These are phyloP conservation scores for Fusarium solani-melongenae DNA, from an alignment of 2,329 filamentous ascomycete genomes.

Conservation along the genomic window DNA sequence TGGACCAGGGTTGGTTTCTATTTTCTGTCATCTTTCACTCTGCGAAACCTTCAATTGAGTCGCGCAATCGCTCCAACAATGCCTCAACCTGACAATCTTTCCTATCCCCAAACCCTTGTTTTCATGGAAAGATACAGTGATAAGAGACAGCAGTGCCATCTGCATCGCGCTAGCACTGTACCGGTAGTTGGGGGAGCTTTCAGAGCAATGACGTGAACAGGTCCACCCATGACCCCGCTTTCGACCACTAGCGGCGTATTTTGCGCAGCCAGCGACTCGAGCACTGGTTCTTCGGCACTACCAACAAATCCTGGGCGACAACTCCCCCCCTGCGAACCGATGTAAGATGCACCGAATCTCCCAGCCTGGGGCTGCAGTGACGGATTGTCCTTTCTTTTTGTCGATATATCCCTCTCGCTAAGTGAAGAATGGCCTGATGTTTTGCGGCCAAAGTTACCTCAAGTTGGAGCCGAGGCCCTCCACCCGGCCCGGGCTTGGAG, in stretches of 20 bases:
- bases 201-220: conserved; percentile 24
- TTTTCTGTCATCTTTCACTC: neutral
- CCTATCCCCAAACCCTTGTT: neutral
- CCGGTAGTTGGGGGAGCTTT: conserved; percentile 3
- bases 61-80: neutral
- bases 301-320: conserved; percentile 2
- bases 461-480: neutral
- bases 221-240: conserved; percentile 15
- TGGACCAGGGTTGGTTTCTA: neutral
- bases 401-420: conserved; percentile 4
- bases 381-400: conserved; percentile 2
- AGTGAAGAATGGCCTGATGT: conserved; percentile 18
- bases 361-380: neutral
- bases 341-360: neutral
- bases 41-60: neutral
- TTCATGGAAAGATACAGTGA: neutral
- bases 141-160: neutral
- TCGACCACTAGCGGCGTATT: neutral
- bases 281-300: conserved; percentile 20
- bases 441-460: neutral
- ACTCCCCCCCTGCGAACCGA: neutral
- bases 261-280: conserved; percentile 2
- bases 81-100: too few species aligned
- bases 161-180: neutral
- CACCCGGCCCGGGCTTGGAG: neutral